Evolutionary conservation across 2,329 filamentous ascomycete species (phyloP), one percentile per base, ranked within the genome.

Genomic region (Drechslera avenae): DNA sequence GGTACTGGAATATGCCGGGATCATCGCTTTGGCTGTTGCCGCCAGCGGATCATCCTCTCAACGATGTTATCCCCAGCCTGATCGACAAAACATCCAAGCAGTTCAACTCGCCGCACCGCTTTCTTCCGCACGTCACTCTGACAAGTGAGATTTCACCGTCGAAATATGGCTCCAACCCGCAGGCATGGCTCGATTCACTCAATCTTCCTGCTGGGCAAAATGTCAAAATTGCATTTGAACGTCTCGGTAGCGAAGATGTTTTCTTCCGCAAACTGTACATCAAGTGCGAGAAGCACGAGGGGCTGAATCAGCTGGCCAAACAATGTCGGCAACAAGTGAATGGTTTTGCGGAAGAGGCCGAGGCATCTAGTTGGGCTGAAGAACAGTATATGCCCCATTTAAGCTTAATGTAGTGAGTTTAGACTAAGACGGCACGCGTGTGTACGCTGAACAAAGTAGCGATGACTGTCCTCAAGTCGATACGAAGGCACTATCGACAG

Each of bases 1-100:
- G 26, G 2, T 23, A 21, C 26, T 28, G 3, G n/a, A 61, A 46
- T 10, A 75, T 75, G 72, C 72, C 73, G 32, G 74, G 74, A 30
- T 74, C 73, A 17, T 76, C 75, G 10, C 72, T 78, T 17, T 78
- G 75, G 75, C 69, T 77, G 7, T 63, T 77, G 13, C 76, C 75
- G 2, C 73, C 73, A 7, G 41, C 58, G n/a, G 23, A 50, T 9
- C 68, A 73, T 34, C 58, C 67, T 12, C 64, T 76, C 23, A 59
- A 66, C 42, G 16, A 59, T 21, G 30, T 61, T 19, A 57, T 77
- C n/a, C 50, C 67, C 5, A 45, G 56, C 19, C 65, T 76, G 42
- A 76, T 78, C 57, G 46, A 62, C 28, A 34, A 65, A 42, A 65
- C 64, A 58, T 59, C 75, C 48, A 30, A 55, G 36, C 64, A 66